phyloP scores from a whole-genome alignment of 768 basidiomycete species.

The Chalciporus piperatus region DNA sequence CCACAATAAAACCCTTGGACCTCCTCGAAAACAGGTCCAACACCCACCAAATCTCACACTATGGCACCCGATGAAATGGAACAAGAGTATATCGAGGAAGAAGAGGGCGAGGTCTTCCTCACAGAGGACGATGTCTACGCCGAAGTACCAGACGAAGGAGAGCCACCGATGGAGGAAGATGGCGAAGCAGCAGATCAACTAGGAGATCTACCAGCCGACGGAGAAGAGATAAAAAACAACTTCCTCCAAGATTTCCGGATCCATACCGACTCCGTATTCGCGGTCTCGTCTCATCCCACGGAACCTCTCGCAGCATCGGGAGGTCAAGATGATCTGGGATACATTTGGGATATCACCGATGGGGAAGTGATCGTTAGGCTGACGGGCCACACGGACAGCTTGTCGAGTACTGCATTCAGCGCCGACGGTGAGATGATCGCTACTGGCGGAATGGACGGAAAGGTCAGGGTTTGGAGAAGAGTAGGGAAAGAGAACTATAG shows the following conservation, averaged over 20 bases:
- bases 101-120: slow-evolving; percentile 61
- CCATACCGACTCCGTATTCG: slow-evolving; percentile 80
- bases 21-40: background rate
- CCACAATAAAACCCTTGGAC: slow-evolving; percentile 1
- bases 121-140: slow-evolving; percentile 59
- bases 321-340: slow-evolving; percentile 93
- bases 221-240: slow-evolving; percentile 50
- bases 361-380: slow-evolving; percentile 81
- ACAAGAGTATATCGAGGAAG: slow-evolving; percentile 33
- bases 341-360: slow-evolving; percentile 85
- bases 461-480: slow-evolving; percentile 86
- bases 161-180: slow-evolving; percentile 71
- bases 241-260: slow-evolving; percentile 65
- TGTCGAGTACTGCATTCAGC: slow-evolving; percentile 76
- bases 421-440: slow-evolving; percentile 89
- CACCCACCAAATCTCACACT: slow-evolving; percentile 3
- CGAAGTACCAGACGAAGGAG: slow-evolving; percentile 65
- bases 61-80: slow-evolving; percentile 39
- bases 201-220: slow-evolving; percentile 41
- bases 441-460: slow-evolving; percentile 98
- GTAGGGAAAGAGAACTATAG: slow-evolving; percentile 72
- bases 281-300: slow-evolving; percentile 79
- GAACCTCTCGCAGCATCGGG: slow-evolving; percentile 83
- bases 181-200: slow-evolving; percentile 50
- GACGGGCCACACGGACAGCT: slow-evolving; percentile 91